Evolutionary conservation across 805 yeast genomes (phyloP).

Genomic region (Candida nanaspora): DNA sequence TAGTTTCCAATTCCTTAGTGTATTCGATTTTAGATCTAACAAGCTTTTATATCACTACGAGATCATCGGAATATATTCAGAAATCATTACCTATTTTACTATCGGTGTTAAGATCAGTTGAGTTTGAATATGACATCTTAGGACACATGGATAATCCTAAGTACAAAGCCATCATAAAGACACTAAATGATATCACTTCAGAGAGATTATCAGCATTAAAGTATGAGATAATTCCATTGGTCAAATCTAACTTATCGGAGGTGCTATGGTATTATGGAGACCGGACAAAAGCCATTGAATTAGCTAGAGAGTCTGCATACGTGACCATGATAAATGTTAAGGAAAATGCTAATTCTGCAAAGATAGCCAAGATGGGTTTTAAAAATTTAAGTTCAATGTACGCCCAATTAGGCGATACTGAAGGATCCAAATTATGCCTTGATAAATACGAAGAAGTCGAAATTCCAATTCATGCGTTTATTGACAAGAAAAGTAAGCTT

Average conservation of each 20-base stretch:
- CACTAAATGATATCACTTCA: conserved; percentile 8
- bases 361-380: conserved; percentile 30
- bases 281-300: conserved; percentile 28
- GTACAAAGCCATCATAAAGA: conserved; percentile 2
- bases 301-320: conserved; percentile 32
- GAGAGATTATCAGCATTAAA: conserved; percentile 18
- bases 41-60: conserved; percentile 20
- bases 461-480: conserved; percentile 24
- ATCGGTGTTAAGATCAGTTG: conserved; percentile 24
- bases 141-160: conserved; percentile 11
- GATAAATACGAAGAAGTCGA: conserved; percentile 20
- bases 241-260: conserved; percentile 36
- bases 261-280: conserved; percentile 30
- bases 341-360: conserved; percentile 29
- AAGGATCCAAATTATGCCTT: conserved; percentile 18
- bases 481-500: background rate
- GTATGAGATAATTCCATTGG: conserved; percentile 26
- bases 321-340: conserved; percentile 23
- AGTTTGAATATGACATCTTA: conserved; percentile 15
- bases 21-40: conserved; percentile 24
- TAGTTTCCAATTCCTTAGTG: conserved; percentile 15
- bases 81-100: conserved; percentile 29
- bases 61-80: conserved; percentile 11
- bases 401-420: conserved; percentile 19
- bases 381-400: conserved; percentile 29